A percentile compares a stretch with the other conserved stretches of the same genome.
These are phyloP conservation scores for Leccinum variicolor DNA, from an alignment of 768 basidiomycete genomes.

Conservation along the genomic window DNA sequence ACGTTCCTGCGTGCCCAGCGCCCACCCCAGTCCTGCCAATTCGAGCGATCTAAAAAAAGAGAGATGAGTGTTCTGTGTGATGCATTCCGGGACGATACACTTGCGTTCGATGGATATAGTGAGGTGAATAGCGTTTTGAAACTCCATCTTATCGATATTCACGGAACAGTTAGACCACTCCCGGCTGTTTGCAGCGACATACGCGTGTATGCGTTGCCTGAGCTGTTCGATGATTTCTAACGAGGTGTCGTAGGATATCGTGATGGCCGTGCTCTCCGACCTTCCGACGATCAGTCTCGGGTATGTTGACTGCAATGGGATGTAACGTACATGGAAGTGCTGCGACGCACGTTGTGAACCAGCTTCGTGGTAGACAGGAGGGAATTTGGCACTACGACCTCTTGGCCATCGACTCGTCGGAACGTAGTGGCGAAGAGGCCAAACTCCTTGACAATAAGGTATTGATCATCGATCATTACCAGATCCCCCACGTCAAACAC, in stretches of 20 bases:
- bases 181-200: constrained; percentile 59
- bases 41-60: constrained; percentile 54
- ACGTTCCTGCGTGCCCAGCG: constrained; percentile 70
- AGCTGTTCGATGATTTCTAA: constrained; percentile 69
- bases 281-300: constrained; percentile 21
- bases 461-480: constrained; percentile 66
- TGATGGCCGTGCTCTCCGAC: constrained; percentile 69
- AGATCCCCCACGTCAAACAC: constrained; percentile 84
- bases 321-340: constrained; percentile 61
- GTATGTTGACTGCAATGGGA: not conserved
- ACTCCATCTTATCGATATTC: constrained; percentile 79
- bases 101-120: constrained; percentile 70
- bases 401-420: constrained; percentile 75
- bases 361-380: constrained; percentile 67
- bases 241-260: constrained; percentile 66
- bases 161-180: constrained; percentile 67
- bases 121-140: constrained; percentile 66
- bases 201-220: constrained; percentile 52
- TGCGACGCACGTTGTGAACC: constrained; percentile 75
- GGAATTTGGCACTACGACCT: constrained; percentile 76
- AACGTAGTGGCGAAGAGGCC: constrained; percentile 79
- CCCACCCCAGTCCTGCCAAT: constrained; percentile 88
- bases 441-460: constrained; percentile 61
- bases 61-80: not conserved
- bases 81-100: constrained; percentile 22